Percentiles rank a stretch among this genome's conserved stretches.
These are phyloP conservation scores for Closterium sp. DNA, from an alignment of 139 green algal species.

Conservation along the genomic window DNA sequence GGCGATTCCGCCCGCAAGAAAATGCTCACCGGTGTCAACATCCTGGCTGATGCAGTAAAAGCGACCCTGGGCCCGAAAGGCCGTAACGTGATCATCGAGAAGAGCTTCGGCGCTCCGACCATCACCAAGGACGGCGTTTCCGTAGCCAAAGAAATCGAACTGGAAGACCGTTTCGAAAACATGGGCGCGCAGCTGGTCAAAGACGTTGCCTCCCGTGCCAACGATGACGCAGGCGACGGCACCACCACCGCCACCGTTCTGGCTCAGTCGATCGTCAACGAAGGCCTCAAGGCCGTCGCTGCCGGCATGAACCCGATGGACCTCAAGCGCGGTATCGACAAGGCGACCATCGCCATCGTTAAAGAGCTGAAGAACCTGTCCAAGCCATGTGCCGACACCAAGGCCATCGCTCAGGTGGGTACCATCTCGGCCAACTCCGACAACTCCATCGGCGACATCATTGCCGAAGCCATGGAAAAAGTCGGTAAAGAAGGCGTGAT, in stretches of 20 bases:
- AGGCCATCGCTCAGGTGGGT: slow-evolving; percentile 56
- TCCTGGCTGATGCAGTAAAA: slow-evolving; percentile 93
- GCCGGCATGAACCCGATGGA: slow-evolving; percentile 38
- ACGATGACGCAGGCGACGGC: slow-evolving; percentile 95
- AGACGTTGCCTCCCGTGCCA: slow-evolving; percentile 86
- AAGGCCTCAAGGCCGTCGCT: slow-evolving; percentile 63
- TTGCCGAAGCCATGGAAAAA: slow-evolving; percentile 77
- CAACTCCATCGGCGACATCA: slow-evolving; percentile 67
- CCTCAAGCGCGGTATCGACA: slow-evolving; percentile 36
- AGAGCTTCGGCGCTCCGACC: slow-evolving; percentile 94
- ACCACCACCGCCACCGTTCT: slow-evolving; percentile 97
- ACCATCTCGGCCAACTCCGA: slow-evolving; percentile 77
- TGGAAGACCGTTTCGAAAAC: slow-evolving; percentile 98
- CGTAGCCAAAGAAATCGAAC: slow-evolving; percentile 73
- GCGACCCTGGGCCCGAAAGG: slow-evolving; percentile 98
- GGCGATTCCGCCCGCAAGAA: too few relatives aligned
- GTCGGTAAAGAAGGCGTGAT: slow-evolving; percentile 44
- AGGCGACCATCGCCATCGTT: neutral
- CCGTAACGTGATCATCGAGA: slow-evolving; percentile 98
- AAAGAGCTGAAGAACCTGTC: slow-evolving; percentile 19
- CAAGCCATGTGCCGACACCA: too few relatives aligned
- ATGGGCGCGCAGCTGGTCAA: slow-evolving; percentile 94
- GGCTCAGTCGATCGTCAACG: slow-evolving; percentile 89
- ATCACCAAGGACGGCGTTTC: slow-evolving; percentile 97
- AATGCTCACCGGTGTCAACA: slow-evolving; percentile 90